Conservation (phyloP, 1,284 basidiomycete species). For the Ganoderma boninense region DNA sequence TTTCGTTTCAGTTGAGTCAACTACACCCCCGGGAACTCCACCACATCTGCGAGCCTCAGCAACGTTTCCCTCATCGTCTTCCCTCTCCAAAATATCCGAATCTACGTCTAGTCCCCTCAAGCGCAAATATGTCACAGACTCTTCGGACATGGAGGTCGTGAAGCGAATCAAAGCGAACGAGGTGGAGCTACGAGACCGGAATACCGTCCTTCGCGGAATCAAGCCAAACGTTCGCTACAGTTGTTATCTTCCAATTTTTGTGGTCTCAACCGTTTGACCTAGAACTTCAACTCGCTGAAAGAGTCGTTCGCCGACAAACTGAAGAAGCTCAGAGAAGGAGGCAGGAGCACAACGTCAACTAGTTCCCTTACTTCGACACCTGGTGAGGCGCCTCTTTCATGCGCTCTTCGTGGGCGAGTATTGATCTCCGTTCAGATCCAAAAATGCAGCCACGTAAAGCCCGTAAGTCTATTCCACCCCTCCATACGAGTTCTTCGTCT, state of each 20-base stretch:
- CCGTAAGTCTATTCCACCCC: constrained; percentile 50
- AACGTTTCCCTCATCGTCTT: constrained; percentile 48
- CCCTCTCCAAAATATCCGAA: constrained; percentile 42
- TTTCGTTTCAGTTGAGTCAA: constrained; percentile 48
- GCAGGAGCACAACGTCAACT: constrained; percentile 51
- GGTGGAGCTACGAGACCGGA: constrained; percentile 79
- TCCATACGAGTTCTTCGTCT: not conserved
- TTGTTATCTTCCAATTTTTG: not conserved
- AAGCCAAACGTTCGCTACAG: constrained; percentile 71
- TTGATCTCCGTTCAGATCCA: constrained; percentile 47
- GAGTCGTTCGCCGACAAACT: constrained; percentile 72
- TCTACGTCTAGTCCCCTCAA: constrained; percentile 65
- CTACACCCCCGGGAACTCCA: constrained; percentile 74
- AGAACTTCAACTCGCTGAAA: constrained; percentile 80
- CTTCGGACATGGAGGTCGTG: constrained; percentile 82
- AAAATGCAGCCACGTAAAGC: constrained; percentile 69
- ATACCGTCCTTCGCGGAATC: constrained; percentile 76
- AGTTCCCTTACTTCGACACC: constrained; percentile 20
- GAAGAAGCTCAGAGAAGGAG: constrained; percentile 75
- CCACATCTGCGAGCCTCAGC: constrained; percentile 42
- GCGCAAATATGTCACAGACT: constrained; percentile 81
- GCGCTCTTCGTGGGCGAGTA: not conserved
- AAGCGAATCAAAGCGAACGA: constrained; percentile 82
- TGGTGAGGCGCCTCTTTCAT: constrained; percentile 30
- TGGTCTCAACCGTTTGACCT: constrained; percentile 3